These are phyloP conservation scores for Onygenales sp. DNA, from an alignment of 2,329 filamentous ascomycete species.

Conservation along the genomic window DNA sequence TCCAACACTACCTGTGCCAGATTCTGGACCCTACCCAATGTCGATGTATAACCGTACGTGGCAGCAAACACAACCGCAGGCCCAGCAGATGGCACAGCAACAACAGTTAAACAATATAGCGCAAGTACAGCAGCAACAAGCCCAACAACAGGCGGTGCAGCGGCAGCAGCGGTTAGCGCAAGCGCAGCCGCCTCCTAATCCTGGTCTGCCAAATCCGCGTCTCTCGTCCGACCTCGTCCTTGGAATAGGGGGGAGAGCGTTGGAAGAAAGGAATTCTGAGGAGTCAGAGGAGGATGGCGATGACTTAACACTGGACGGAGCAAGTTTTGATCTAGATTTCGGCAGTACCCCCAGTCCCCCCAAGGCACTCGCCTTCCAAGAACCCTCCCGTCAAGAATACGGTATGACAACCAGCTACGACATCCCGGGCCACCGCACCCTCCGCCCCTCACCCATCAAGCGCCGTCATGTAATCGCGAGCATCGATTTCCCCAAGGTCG, in stretches of 20 bases:
- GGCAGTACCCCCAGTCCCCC: constrained; percentile 5
- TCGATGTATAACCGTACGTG: too few species aligned
- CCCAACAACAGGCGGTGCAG: constrained; percentile 7
- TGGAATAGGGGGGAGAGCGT: too few species aligned
- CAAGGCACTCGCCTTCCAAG: constrained; percentile 21
- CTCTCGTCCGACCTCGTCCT: background rate
- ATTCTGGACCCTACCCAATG: too few species aligned
- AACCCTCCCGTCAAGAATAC: constrained; percentile 29
- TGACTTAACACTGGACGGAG: background rate
- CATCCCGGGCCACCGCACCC: constrained; percentile 28
- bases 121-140: constrained; percentile 4
- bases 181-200: background rate
- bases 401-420: constrained; percentile 35
- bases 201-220: background rate
- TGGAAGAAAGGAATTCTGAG: background rate
- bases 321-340: constrained; percentile 6
- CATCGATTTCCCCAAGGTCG: constrained; percentile 24
- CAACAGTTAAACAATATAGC: background rate
- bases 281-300: constrained; percentile 10
- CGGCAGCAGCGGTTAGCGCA: background rate
- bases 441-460: constrained; percentile 23
- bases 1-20: background rate
- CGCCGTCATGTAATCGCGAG: constrained; percentile 31
- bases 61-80: background rate
- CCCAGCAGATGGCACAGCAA: background rate